Evolutionary conservation across 2,329 filamentous ascomycete genomes (phyloP).

Genomic region (Hymenoscyphus albidus): DNA sequence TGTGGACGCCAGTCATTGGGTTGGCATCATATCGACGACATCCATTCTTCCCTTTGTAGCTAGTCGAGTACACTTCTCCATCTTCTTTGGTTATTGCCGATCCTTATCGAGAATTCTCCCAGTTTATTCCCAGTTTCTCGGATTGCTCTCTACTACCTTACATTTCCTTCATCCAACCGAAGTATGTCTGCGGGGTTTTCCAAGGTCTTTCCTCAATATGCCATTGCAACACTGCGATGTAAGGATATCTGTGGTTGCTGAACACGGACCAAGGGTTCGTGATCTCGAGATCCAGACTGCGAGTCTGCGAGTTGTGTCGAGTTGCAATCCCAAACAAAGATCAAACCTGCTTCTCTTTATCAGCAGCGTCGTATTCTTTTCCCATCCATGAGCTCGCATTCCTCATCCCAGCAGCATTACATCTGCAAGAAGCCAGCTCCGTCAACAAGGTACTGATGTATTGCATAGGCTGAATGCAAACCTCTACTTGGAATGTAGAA

Average conservation of each 20-base stretch:
- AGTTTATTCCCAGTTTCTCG: background rate
- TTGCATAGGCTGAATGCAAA: constrained; percentile 21
- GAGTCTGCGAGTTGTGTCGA: constrained; percentile 1
- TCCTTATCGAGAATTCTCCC: constrained; percentile 17
- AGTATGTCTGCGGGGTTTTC: background rate
- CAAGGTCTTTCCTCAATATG: background rate
- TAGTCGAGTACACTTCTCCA: background rate
- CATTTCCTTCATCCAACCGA: constrained; percentile 2
- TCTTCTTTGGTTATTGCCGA: background rate
- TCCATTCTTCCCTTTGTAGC: constrained; percentile 4
- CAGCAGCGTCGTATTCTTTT: constrained; percentile 5
- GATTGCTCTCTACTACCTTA: constrained; percentile 1
- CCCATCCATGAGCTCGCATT: constrained; percentile 5
- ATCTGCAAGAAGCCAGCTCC: constrained; percentile 14
- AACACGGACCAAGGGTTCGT: constrained; percentile 25
- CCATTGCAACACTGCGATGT: constrained; percentile 1
- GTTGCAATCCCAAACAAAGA: constrained; percentile 19
- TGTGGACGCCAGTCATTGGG: background rate
- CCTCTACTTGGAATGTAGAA: constrained; percentile 14
- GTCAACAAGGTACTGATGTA: constrained; percentile 15
- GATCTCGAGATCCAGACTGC: constrained; percentile 2
- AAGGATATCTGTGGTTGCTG: background rate
- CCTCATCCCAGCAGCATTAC: background rate
- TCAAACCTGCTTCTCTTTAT: constrained; percentile 16
- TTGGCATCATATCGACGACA: background rate